A percentile compares a stretch with the other conserved stretches of the same genome.
These are phyloP conservation scores for Ascochyta pisi DNA, from an alignment of 2,329 filamentous ascomycete species.

Conservation along the genomic window DNA sequence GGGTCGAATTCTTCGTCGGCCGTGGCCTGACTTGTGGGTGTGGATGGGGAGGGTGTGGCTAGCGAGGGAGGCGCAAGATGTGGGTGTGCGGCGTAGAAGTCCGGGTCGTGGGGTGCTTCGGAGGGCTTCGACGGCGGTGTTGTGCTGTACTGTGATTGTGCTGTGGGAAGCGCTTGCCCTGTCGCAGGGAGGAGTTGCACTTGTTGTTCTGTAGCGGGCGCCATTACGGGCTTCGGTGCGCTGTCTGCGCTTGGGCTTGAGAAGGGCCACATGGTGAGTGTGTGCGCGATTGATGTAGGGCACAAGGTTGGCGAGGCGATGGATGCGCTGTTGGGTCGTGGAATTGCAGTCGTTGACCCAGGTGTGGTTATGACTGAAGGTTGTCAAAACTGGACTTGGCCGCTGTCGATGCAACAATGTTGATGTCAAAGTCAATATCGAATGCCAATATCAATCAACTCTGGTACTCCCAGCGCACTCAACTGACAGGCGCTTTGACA, in stretches of 20 bases:
- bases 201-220: conserved; percentile 12
- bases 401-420: background rate
- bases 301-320: too few species aligned
- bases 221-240: conserved; percentile 15
- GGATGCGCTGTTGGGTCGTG: background rate
- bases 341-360: too few species aligned
- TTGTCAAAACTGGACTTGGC: background rate
- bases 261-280: conserved; percentile 36
- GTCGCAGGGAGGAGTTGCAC: conserved; percentile 17
- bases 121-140: conserved; percentile 28
- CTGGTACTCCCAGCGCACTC: background rate
- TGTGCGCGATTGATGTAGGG: background rate
- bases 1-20: conserved; percentile 29
- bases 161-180: conserved; percentile 22
- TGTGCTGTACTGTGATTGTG: conserved; percentile 26
- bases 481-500: conserved; percentile 8
- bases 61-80: conserved; percentile 51
- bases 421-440: background rate
- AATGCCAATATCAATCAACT: background rate
- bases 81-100: conserved; percentile 61
- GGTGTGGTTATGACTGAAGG: background rate
- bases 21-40: conserved; percentile 17
- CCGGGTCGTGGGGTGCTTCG: conserved; percentile 57
- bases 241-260: conserved; percentile 25
- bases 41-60: conserved; percentile 13